phyloP scores from a whole-genome alignment of 1,139 yeast genomes.

The Diutina neorugosa region DNA sequence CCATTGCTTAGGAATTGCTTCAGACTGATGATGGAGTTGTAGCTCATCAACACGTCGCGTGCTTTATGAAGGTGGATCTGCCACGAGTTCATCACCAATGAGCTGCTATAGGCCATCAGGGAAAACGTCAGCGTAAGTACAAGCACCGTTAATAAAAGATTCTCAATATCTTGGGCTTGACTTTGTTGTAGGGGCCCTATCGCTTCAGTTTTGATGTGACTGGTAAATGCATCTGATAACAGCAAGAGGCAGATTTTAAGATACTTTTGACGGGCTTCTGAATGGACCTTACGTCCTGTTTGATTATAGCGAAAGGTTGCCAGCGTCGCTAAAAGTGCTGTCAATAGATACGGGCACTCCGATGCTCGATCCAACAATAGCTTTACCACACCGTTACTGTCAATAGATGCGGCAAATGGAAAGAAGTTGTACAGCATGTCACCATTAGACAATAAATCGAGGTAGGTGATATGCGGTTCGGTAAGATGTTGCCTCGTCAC shows the following conservation, averaged over 20 bases:
- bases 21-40: constrained; percentile 13
- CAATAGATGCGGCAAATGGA: constrained; percentile 28
- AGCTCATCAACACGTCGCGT: constrained; percentile 50
- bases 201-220: constrained; percentile 9
- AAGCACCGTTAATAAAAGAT: constrained; percentile 25
- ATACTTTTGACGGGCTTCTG: constrained; percentile 19
- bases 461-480: constrained; percentile 23
- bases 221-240: constrained; percentile 21
- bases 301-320: constrained; percentile 27
- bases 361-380: constrained; percentile 22
- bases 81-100: constrained; percentile 67
- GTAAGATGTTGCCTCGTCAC: not conserved
- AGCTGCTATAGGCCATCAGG: constrained; percentile 15
- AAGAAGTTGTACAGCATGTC: constrained; percentile 20
- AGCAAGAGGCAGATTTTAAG: constrained; percentile 20
- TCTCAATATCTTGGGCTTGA: constrained; percentile 21
- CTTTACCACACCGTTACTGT: constrained; percentile 22
- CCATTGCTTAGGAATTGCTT: constrained; percentile 18
- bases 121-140: constrained; percentile 26
- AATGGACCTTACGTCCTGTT: constrained; percentile 20
- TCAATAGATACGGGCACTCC: constrained; percentile 23
- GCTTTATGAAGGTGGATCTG: constrained; percentile 59
- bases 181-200: constrained; percentile 5
- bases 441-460: constrained; percentile 18
- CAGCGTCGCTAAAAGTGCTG: constrained; percentile 23